A percentile compares a stretch with the other conserved stretches of the same genome.
Evolutionary conservation across 1,284 basidiomycete genomes (phyloP).

Genomic region (Ceratobasidium sp.): DNA sequence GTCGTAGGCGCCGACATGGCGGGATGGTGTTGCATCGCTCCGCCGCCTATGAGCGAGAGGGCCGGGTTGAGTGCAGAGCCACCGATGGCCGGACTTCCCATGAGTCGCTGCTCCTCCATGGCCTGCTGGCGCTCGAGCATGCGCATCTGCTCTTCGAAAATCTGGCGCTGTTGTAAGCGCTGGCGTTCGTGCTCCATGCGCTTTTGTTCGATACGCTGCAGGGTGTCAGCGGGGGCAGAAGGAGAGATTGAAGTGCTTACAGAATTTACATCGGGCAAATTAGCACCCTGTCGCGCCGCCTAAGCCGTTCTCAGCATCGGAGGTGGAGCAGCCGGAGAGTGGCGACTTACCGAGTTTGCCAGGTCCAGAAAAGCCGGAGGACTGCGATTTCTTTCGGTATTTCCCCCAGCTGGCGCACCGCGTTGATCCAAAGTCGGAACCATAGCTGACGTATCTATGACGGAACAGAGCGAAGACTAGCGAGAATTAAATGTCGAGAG

Average conservation of each 20-base stretch:
- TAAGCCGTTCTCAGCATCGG: conserved; percentile 47
- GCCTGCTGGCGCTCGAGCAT: conserved; percentile 90
- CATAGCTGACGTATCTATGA: conserved; percentile 11
- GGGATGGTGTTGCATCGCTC: conserved; percentile 60
- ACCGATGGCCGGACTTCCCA: conserved; percentile 49
- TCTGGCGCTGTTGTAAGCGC: conserved; percentile 80
- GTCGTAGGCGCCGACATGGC: conserved; percentile 84
- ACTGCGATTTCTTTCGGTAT: conserved; percentile 73
- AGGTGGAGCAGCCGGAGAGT: conserved; percentile 42
- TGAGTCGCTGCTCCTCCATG: conserved; percentile 68
- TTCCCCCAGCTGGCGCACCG: conserved; percentile 13
- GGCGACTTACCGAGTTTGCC: conserved; percentile 77
- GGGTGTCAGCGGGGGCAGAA: conserved; percentile 3
- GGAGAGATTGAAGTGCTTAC: conserved; percentile 55
- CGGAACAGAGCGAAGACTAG: background rate
- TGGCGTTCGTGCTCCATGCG: conserved; percentile 88
- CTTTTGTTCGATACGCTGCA: conserved; percentile 85
- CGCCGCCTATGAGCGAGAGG: conserved; percentile 33
- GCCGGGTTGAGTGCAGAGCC: conserved; percentile 15
- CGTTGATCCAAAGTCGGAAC: conserved; percentile 31
- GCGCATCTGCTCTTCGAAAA: conserved; percentile 94
- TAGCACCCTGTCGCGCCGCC: conserved; percentile 81
- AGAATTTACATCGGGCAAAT: conserved; percentile 79
- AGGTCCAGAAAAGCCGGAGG: conserved; percentile 88
- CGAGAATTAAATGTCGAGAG: background rate